phyloP scores from a whole-genome alignment of 768 basidiomycete genomes.

The Pulveroboletus ravenelii region DNA sequence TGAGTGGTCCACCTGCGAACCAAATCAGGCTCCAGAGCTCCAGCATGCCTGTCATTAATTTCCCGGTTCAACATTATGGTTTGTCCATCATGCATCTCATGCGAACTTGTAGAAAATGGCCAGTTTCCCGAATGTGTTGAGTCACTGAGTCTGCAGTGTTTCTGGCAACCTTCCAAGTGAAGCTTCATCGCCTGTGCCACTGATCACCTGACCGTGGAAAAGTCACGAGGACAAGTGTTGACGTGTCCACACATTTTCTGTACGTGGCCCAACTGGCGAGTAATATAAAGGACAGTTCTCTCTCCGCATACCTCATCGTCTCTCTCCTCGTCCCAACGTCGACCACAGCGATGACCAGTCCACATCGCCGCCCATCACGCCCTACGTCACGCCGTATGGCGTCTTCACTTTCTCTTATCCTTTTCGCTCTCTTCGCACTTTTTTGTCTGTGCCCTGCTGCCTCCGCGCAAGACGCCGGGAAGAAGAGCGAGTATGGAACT shows the following conservation, averaged over 20 bases:
- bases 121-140: no score
- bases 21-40: no score
- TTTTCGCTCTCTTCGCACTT: constrained; percentile 66
- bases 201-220: constrained; percentile 26
- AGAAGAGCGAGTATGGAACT: constrained; percentile 73
- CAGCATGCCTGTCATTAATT: no score
- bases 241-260: constrained; percentile 27
- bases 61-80: no score
- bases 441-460: constrained; percentile 65
- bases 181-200: background rate
- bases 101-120: no score
- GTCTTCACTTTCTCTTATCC: constrained; percentile 55
- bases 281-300: constrained; percentile 20
- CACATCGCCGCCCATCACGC: constrained; percentile 46
- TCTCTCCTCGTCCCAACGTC: constrained; percentile 9
- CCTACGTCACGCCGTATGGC: constrained; percentile 49
- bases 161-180: no score
- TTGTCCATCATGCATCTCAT: no score
- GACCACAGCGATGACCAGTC: constrained; percentile 25
- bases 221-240: constrained; percentile 18
- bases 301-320: constrained; percentile 3
- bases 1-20: no score
- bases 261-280: constrained; percentile 21
- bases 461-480: constrained; percentile 54
- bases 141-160: no score